Evolutionary conservation across 169 alveolate genomes (phyloP), one percentile per base, ranked within the genome.

Genomic region (Babesia caballi): DNA sequence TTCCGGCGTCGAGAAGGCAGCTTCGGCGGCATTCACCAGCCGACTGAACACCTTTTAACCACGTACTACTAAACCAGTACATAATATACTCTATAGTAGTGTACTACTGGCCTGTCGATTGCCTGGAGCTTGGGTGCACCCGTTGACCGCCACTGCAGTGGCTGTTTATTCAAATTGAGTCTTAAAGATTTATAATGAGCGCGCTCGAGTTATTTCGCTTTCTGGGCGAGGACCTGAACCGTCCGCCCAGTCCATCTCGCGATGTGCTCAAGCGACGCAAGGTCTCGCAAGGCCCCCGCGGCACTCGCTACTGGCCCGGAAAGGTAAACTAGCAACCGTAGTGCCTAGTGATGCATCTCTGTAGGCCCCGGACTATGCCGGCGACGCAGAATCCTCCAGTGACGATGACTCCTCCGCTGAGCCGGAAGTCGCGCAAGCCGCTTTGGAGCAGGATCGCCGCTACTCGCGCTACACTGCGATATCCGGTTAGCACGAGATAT

Each of bases 231-330:
- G 87, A 78, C 67, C 47, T 61, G 0, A 68, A 78, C 53, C 52
- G 74, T 25, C 74, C 74, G 38, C 82, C 82, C 30, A 56, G 81
- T 38, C 72, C 87, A 42, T 52, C 82, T 44, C 61, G 46, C 17
- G 81, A 78, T 59, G 36, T 46, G 28, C 54, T 68, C 30, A 81
- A 81, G 73, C 69, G 63, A 41, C 61, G 81, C 38, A 56, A 54
- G 50, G 50, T 23, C 2, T 30, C 80, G 21, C 83, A 81, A 57
- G 50, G 56, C 9, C 77, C 53, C 23, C 33, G 40, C 57, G 68
- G 58, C 2, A 47, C 68, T 21, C 23, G 88, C 3, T 81, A 81
- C 51, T 81, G 88, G 88, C 88, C 88, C 8, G 88, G 88, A 65
- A 81, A 81, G 81, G 88, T 81, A 71, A 9, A 15, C 30, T 25